Conservation (phyloP, 1,284 basidiomycete genomes). For the Ustilago hordei region DNA sequence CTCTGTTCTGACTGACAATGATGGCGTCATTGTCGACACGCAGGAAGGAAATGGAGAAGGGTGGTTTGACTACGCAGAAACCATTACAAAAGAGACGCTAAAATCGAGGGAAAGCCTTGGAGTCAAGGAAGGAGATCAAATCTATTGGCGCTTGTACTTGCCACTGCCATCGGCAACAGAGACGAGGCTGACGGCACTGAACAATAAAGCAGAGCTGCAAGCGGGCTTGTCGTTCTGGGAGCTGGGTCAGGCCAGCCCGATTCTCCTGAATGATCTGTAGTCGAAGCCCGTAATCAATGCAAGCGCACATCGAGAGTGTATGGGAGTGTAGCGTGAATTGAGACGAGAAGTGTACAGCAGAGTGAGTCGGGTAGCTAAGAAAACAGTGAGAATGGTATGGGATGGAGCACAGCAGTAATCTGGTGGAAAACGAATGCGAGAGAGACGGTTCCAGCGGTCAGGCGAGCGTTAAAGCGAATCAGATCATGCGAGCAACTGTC, state of each 20-base stretch:
- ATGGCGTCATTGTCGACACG: conserved; percentile 24
- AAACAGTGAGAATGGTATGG: conserved; percentile 3
- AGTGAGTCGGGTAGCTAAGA: neutral
- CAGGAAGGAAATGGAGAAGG: conserved; percentile 19
- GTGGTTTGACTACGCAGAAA: conserved; percentile 42
- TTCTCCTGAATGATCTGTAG: conserved; percentile 33
- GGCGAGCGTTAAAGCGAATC: neutral
- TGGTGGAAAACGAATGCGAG: neutral
- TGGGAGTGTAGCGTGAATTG: neutral
- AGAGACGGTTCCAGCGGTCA: neutral
- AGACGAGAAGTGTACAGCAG: conserved; percentile 3
- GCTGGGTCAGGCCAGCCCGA: conserved; percentile 31
- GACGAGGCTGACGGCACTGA: conserved; percentile 9
- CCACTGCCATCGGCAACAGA: conserved; percentile 19
- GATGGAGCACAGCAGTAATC: conserved; percentile 10
- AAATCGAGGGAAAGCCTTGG: conserved; percentile 10
- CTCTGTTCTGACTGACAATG: conserved; percentile 18
- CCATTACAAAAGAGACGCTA: conserved; percentile 10
- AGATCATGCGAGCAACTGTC: conserved; percentile 29
- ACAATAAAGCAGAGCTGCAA: neutral
- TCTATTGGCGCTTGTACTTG: conserved; percentile 41
- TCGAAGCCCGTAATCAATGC: neutral
- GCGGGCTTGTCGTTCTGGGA: conserved; percentile 47
- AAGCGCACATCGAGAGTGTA: neutral
- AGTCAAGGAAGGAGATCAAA: conserved; percentile 29